Conservation (phyloP, 1,284 basidiomycete species). For the Grifola frondosa region DNA sequence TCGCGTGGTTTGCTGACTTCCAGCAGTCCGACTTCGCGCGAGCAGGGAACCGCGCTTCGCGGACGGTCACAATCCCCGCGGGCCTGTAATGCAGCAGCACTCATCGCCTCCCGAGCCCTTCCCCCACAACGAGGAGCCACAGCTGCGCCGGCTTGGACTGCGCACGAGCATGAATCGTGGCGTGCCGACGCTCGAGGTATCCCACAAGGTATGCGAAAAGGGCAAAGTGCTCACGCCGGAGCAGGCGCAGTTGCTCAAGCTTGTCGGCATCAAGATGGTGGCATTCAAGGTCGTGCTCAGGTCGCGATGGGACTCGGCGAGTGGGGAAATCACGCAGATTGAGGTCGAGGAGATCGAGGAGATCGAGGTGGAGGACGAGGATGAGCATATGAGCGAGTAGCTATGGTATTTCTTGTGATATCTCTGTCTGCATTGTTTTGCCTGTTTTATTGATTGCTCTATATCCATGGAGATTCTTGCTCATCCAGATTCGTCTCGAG, state of each 20-base stretch:
- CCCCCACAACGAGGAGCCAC: slow-evolving; percentile 96
- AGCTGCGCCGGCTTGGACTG: slow-evolving; percentile 89
- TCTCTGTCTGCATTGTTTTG: slow-evolving; percentile 4
- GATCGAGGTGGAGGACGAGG: slow-evolving; percentile 38
- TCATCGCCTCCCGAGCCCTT: slow-evolving; percentile 83
- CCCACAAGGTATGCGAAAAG: slow-evolving; percentile 85
- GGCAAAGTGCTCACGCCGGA: slow-evolving; percentile 81
- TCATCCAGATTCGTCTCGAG: slow-evolving; percentile 2
- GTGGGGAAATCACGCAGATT: slow-evolving; percentile 65
- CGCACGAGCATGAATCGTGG: slow-evolving; percentile 85
- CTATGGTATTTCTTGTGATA: slow-evolving; percentile 10
- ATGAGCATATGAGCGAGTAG: slow-evolving; percentile 44
- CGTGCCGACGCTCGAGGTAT: slow-evolving; percentile 79
- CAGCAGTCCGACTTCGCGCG: slow-evolving; percentile 90
- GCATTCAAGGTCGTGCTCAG: slow-evolving; percentile 73
- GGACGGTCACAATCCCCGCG: slow-evolving; percentile 75
- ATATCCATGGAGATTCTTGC: slow-evolving; percentile 5
- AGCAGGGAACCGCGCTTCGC: slow-evolving; percentile 77
- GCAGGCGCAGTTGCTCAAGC: slow-evolving; percentile 87
- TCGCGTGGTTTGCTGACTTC: slow-evolving; percentile 95
- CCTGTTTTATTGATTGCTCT: slow-evolving; percentile 3
- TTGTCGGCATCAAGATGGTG: slow-evolving; percentile 86
- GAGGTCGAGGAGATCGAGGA: slow-evolving; percentile 42
- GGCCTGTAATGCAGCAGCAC: slow-evolving; percentile 73
- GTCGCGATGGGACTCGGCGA: slow-evolving; percentile 74